Conservation (phyloP, 139 green algal genomes). For the Chlorella sp. region DNA sequence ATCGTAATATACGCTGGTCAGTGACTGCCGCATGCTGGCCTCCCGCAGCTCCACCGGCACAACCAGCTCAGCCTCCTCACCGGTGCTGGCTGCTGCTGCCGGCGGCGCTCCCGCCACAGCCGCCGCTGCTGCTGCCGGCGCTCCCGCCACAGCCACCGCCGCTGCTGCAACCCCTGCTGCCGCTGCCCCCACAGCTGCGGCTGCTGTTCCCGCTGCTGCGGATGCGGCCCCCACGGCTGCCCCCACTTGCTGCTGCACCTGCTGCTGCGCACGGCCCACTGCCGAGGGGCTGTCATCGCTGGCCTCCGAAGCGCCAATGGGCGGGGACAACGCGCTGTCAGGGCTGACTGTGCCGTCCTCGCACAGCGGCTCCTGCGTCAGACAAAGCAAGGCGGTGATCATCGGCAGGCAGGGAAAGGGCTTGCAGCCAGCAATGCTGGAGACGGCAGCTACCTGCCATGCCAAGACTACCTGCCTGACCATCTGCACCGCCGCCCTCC, state of each 20-base stretch:
- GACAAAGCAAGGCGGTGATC: background rate
- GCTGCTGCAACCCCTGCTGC: background rate
- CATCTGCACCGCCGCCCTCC: no score
- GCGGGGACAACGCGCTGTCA: background rate
- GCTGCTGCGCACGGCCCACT: background rate
- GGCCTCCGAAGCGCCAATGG: background rate
- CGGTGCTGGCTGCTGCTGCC: background rate
- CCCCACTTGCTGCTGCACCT: background rate
- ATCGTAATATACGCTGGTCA: conserved; percentile 1
- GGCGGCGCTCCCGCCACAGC: background rate
- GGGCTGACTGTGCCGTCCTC: conserved; percentile 4
- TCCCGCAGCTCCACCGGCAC: background rate
- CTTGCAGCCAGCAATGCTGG: no score
- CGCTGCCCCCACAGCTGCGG: background rate
- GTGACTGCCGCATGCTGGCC: background rate
- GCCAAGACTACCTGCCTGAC: no score
- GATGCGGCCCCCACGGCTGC: background rate
- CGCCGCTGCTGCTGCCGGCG: background rate
- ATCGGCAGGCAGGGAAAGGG: background rate
- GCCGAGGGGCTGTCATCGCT: background rate
- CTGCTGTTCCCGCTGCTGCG: background rate
- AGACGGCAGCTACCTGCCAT: background rate
- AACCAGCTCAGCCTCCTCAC: background rate
- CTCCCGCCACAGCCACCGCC: background rate
- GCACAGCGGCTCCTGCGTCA: conserved; percentile 9